Evolutionary conservation across 139 green algal genomes (phyloP).

Genomic region (Chlorella sp.): DNA sequence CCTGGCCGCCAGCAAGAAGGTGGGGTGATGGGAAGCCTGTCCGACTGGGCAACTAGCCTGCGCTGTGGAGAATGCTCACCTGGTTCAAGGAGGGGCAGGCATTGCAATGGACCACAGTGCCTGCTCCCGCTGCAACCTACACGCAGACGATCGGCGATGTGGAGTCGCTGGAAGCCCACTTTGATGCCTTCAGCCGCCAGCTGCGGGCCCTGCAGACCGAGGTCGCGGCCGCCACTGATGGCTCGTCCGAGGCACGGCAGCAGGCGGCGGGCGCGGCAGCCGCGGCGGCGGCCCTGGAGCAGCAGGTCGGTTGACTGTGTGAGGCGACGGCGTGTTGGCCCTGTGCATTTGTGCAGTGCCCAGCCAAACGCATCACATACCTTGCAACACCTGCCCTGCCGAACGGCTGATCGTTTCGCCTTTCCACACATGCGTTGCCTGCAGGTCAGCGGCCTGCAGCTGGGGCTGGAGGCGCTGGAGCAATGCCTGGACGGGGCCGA

Average conservation of each 20-base stretch:
- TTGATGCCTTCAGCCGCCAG: not conserved
- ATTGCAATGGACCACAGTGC: too few relatives aligned
- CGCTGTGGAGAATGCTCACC: too few relatives aligned
- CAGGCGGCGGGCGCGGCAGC: slow-evolving; percentile 8
- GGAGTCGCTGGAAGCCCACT: not conserved
- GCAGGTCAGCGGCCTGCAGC: slow-evolving; percentile 29
- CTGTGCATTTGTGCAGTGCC: too few relatives aligned
- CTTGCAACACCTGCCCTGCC: too few relatives aligned
- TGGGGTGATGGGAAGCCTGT: too few relatives aligned
- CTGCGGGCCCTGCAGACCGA: not conserved
- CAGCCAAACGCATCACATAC: too few relatives aligned
- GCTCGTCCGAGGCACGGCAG: not conserved
- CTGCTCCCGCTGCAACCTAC: too few relatives aligned
- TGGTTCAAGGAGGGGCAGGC: too few relatives aligned
- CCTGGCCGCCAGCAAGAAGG: not conserved
- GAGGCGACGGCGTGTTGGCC: not conserved
- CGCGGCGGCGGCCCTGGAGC: slow-evolving; percentile 11
- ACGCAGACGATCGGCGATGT: slow-evolving; percentile 4
- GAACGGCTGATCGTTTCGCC: too few relatives aligned
- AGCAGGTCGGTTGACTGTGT: too few relatives aligned
- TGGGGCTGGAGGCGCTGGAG: slow-evolving; percentile 19
- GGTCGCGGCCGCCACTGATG: not conserved
- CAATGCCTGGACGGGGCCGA: slow-evolving; percentile 9
- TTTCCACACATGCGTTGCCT: not conserved
- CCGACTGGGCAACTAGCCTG: too few relatives aligned